Percentiles rank a stretch among this genome's conserved stretches.
Evolutionary conservation across 345 rosid species (phyloP).

Genomic region (Citrus reticulata): DNA sequence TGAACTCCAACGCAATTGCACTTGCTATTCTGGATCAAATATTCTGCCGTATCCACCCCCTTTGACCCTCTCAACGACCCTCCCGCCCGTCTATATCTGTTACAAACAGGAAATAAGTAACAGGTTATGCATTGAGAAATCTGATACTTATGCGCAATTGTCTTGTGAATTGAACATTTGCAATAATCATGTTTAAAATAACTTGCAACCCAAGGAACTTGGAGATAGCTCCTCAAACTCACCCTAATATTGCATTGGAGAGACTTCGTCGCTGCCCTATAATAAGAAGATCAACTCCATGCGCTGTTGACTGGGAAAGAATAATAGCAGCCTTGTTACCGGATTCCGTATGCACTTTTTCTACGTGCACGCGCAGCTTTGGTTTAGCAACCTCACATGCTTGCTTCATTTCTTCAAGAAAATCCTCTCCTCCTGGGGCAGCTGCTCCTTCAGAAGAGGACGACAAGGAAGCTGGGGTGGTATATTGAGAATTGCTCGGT

Average conservation of each 20-base stretch:
- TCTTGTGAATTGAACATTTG: not conserved
- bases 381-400: constrained; percentile 61
- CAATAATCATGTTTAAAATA: not conserved
- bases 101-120: not conserved
- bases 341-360: constrained; percentile 42
- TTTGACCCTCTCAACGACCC: constrained; percentile 48
- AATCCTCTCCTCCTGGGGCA: constrained; percentile 39
- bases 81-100: constrained; percentile 44
- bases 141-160: not conserved
- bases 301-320: constrained; percentile 41
- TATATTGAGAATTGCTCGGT: constrained; percentile 10
- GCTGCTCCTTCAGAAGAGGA: constrained; percentile 16
- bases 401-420: constrained; percentile 68
- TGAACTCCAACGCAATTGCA: constrained; percentile 85
- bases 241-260: constrained; percentile 69
- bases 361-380: constrained; percentile 36
- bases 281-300: constrained; percentile 57
- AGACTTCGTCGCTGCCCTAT: constrained; percentile 72
- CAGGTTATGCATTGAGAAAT: not conserved
- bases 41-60: constrained; percentile 67
- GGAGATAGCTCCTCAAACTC: constrained; percentile 9
- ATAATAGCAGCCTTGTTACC: constrained; percentile 52
- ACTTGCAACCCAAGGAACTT: constrained; percentile 1
- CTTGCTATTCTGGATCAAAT: constrained; percentile 71
- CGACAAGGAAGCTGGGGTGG: not conserved